Evolutionary conservation across 148 eudicot species (phyloP), one percentile per base, ranked within the genome.

Genomic region (Amaranthus cruentus): DNA sequence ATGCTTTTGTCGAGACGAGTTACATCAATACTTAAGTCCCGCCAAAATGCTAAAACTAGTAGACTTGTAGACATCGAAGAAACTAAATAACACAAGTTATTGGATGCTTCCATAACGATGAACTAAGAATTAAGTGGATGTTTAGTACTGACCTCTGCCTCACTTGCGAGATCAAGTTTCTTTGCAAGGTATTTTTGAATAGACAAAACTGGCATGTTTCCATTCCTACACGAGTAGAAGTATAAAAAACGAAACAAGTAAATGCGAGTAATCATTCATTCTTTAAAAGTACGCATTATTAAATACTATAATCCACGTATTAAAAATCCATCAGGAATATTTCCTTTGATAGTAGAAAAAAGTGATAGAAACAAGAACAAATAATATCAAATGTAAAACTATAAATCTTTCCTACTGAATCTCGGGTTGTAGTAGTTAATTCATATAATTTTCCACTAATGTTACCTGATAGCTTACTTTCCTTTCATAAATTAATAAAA

Each of bases 121-220:
- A 28, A 2, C 38, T 28, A 28, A 28, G 38, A 28, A 28, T 28
- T 28, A 28, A 28, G 38, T 28, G 38, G 38, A 28, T 28, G 38
- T 10, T 60, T 55, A 69, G 14, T 53, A 75, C 86, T 80, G 59
- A 87, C 91, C 88, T 91, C 97, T 14, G 79, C 73, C 81, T 86
- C 90, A 63, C 81, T 83, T 48, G 82, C 59, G 73, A 91, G 93
- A 73, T 87, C 83, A 47, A 91, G 89, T 82, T 91, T 89, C 84
- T 82, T 86, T 51, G 66, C 77, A 52, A 91, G 80, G 78, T 89
- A 91, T 75, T 86, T 91, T 62, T 86, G 93, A 74, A 89, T 85
- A 76, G 76, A 77, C n/a, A 90, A 91, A 46, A 87, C 90, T 10
- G 88, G 85, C 83, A 87, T 81, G 58, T 74, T 84, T 66, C 87